Evolutionary conservation across 768 basidiomycete genomes (phyloP).

Genomic region (Panus rudis): DNA sequence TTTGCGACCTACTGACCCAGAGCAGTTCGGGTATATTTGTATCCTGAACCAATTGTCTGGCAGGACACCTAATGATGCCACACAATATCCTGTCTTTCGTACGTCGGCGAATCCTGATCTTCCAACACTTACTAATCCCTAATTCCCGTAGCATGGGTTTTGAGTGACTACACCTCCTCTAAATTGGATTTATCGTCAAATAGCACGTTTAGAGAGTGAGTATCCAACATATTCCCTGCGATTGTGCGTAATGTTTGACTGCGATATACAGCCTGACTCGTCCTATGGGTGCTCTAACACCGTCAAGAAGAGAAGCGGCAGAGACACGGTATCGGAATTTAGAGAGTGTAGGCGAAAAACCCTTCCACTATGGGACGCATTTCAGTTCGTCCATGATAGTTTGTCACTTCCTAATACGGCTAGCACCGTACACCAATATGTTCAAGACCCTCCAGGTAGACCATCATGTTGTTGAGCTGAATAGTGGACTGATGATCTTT

Average conservation of each 20-base stretch:
- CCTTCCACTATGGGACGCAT: constrained; percentile 92
- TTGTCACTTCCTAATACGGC: constrained; percentile 86
- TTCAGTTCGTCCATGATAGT: constrained; percentile 97
- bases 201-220: constrained; percentile 68
- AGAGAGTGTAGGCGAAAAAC: constrained; percentile 73
- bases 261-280: constrained; percentile 56
- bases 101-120: constrained; percentile 19
- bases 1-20: neutral
- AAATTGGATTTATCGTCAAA: constrained; percentile 57
- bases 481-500: neutral
- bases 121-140: neutral
- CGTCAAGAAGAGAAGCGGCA: constrained; percentile 69
- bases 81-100: constrained; percentile 92
- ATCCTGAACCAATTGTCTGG: constrained; percentile 90
- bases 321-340: constrained; percentile 67
- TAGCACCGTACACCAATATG: constrained; percentile 90
- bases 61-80: constrained; percentile 89
- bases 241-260: neutral
- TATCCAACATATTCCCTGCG: constrained; percentile 3
- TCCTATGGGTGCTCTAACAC: constrained; percentile 88
- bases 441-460: constrained; percentile 77
- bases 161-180: constrained; percentile 76
- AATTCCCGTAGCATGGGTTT: constrained; percentile 68
- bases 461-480: neutral
- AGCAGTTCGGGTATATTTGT: constrained; percentile 81